Evolutionary conservation across 1,284 basidiomycete species (phyloP).

Genomic region (Sporisorium exsertum): DNA sequence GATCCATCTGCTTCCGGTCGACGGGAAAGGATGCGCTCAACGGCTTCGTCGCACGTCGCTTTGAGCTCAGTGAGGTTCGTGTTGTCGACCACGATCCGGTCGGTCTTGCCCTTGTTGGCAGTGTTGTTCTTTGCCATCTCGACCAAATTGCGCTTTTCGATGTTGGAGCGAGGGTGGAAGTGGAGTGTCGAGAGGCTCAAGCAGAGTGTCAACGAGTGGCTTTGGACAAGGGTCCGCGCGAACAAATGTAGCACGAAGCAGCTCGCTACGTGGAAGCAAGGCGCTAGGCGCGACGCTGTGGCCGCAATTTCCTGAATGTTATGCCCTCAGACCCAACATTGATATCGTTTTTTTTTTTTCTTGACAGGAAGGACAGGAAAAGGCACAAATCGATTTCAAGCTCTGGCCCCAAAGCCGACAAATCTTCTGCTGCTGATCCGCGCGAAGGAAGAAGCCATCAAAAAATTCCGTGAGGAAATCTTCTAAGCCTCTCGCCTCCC

Average conservation of each 20-base stretch:
- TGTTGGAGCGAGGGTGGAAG: neutral
- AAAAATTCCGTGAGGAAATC: neutral
- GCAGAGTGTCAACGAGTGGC: neutral
- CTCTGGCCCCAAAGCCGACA: neutral
- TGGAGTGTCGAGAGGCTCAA: neutral
- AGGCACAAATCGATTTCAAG: conserved; percentile 1
- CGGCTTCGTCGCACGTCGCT: conserved; percentile 63
- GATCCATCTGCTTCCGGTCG: conserved; percentile 29
- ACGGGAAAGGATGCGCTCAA: conserved; percentile 51
- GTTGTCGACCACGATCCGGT: conserved; percentile 60
- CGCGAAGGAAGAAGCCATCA: conserved; percentile 1
- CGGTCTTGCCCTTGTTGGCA: conserved; percentile 8
- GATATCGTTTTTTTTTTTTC: neutral
- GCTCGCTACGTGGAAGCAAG: conserved; percentile 11
- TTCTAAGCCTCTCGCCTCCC: neutral
- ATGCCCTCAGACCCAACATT: neutral
- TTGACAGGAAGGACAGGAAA: neutral
- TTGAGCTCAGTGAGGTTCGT: conserved; percentile 62
- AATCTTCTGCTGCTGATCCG: neutral
- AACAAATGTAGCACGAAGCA: neutral
- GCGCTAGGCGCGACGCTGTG: neutral
- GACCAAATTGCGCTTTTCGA: neutral
- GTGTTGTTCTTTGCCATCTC: conserved; percentile 13
- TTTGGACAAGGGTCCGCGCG: neutral
- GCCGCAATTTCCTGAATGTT: neutral